phyloP scores from a whole-genome alignment of 164 flowering plant genomes.

The Liriodendron chinense region DNA sequence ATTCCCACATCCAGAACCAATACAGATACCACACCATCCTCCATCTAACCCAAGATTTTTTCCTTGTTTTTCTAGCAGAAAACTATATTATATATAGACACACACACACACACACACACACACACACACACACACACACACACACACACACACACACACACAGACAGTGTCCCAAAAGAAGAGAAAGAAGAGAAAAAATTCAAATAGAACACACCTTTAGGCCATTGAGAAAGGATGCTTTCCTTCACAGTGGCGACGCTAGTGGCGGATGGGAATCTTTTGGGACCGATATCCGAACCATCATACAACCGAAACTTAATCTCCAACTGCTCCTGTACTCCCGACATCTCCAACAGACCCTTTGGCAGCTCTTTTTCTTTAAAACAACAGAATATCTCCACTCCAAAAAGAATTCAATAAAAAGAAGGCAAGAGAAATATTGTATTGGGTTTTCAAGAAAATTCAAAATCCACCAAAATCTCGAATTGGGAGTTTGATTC shows the following conservation, averaged over 20 bases:
- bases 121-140: too few relatives aligned
- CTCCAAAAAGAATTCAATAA: neutral
- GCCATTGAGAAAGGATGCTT: constrained; percentile 80
- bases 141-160: too few relatives aligned
- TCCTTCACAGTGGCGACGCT: constrained; percentile 75
- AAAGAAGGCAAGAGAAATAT: neutral
- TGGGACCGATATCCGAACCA: constrained; percentile 89
- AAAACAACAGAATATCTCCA: neutral
- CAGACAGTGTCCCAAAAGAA: too few relatives aligned
- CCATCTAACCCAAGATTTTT: too few relatives aligned
- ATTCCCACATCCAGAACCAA: neutral
- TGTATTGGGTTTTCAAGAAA: neutral
- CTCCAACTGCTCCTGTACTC: constrained; percentile 74
- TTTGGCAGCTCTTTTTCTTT: constrained; percentile 12
- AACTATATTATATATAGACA: too few relatives aligned
- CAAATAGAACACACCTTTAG: constrained; percentile 56
- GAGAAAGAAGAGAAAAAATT: neutral
- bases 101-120: too few relatives aligned
- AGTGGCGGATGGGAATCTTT: constrained; percentile 59
- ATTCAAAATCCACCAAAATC: neutral
- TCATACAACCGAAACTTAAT: constrained; percentile 75
- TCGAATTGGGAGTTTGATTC: neutral
- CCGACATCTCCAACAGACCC: constrained; percentile 47
- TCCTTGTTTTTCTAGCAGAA: too few relatives aligned
- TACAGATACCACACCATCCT: too few relatives aligned